Percentiles rank a stretch among this genome's conserved stretches.
These are phyloP conservation scores for Ceratobasidium sp. DNA, from an alignment of 1,284 basidiomycete species.

Conservation along the genomic window DNA sequence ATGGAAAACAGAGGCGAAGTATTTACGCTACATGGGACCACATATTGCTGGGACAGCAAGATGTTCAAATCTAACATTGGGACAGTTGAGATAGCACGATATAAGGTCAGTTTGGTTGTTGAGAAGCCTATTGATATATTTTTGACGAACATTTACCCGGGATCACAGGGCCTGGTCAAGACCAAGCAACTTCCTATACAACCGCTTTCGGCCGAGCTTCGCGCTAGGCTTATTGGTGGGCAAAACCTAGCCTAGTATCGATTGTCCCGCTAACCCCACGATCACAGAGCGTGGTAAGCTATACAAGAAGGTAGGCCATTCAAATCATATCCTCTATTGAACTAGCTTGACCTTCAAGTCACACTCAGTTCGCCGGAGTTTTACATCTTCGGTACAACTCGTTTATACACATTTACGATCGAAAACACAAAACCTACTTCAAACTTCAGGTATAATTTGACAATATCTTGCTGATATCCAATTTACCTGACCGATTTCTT, in stretches of 20 bases:
- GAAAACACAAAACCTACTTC: constrained; percentile 5
- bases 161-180: not conserved
- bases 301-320: not conserved
- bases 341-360: not conserved
- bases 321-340: not conserved
- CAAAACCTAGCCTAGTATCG: not conserved
- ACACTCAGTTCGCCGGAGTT: not conserved
- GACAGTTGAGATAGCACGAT: constrained; percentile 1
- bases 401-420: not conserved
- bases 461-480: too few relatives aligned
- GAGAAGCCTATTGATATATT: not conserved
- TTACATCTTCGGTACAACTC: constrained; percentile 21
- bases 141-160: too few relatives aligned
- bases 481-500: not conserved
- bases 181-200: constrained; percentile 5
- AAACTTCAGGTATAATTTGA: constrained; percentile 14
- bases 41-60: constrained; percentile 18
- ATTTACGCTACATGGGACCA: constrained; percentile 8
- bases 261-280: not conserved
- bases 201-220: not conserved
- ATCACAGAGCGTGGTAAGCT: constrained; percentile 1
- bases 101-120: not conserved
- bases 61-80: constrained; percentile 13
- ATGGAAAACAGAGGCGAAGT: constrained; percentile 2
- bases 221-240: not conserved